Evolutionary conservation across 495 filamentous ascomycete genomes (phyloP).

Genomic region (Penicillium maclennaniae): DNA sequence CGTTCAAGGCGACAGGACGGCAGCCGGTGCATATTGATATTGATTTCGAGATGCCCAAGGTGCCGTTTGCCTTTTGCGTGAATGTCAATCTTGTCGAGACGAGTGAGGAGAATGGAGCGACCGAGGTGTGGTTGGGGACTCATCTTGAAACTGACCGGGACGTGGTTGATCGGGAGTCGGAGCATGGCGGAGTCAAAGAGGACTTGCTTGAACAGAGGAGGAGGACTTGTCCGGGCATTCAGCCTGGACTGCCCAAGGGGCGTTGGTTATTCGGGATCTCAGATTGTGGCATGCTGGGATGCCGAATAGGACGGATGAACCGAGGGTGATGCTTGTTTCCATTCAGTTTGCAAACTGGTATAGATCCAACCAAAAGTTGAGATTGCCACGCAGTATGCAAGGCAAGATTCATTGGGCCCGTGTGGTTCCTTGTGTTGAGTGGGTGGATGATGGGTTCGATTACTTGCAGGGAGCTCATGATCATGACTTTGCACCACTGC

Average conservation of each 20-base stretch:
- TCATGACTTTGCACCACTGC: conserved; percentile 22
- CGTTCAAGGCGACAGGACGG: conserved; percentile 35
- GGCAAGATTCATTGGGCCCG: conserved; percentile 17
- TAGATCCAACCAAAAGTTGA: conserved; percentile 17
- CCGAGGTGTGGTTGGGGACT: conserved; percentile 44
- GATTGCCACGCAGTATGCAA: conserved; percentile 16
- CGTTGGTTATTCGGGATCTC: conserved; percentile 39
- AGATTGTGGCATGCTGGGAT: conserved; percentile 44
- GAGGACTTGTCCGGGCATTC: conserved; percentile 28
- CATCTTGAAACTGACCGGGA: conserved; percentile 28
- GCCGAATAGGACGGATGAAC: conserved; percentile 38
- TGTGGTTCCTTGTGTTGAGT: conserved; percentile 19
- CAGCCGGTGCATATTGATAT: conserved; percentile 56
- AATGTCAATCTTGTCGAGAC: conserved; percentile 25
- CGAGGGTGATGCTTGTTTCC: conserved; percentile 42
- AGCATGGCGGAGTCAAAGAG: conserved; percentile 18
- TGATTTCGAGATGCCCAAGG: conserved; percentile 47
- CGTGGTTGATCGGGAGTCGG: conserved; percentile 19
- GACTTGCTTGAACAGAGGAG: conserved; percentile 29
- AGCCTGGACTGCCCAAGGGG: conserved; percentile 36
- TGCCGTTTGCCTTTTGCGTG: conserved; percentile 19
- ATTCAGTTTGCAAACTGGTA: conserved; percentile 31
- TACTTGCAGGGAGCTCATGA: conserved; percentile 27
- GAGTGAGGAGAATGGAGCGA: conserved; percentile 34
- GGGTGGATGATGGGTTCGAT: conserved; percentile 27